phyloP scores from a whole-genome alignment of 1,139 yeast genomes.

The Yamadazyma pseudoaaseri region DNA sequence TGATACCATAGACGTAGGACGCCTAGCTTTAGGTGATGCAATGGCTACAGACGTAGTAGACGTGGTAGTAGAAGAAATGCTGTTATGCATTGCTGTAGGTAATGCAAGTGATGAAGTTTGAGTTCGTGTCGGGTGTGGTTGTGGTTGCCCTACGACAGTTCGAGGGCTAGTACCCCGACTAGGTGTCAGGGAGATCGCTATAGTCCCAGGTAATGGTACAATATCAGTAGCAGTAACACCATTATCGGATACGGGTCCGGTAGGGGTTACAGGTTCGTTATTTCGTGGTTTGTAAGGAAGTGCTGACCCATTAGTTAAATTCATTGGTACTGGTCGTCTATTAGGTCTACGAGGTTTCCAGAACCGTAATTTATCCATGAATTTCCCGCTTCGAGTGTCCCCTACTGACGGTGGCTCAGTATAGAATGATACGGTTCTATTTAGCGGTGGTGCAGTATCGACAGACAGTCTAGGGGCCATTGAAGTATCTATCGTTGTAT shows the following conservation, averaged over 20 bases:
- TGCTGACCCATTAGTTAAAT: background rate
- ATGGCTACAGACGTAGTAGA: background rate
- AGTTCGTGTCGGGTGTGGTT: background rate
- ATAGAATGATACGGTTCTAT: constrained; percentile 35
- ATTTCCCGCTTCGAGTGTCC: constrained; percentile 10
- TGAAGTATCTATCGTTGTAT: background rate
- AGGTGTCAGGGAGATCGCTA: background rate
- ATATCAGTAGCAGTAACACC: background rate
- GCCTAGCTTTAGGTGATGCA: background rate
- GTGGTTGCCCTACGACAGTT: constrained; percentile 9
- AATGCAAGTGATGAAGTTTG: background rate
- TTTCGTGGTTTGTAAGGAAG: background rate
- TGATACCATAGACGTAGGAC: background rate
- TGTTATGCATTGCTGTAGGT: background rate
- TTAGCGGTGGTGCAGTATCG: constrained; percentile 20
- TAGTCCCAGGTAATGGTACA: background rate
- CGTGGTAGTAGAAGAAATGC: background rate
- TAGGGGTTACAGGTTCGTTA: background rate
- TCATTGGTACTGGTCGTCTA: background rate
- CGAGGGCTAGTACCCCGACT: constrained; percentile 14
- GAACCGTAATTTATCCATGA: constrained; percentile 39
- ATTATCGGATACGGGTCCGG: background rate
- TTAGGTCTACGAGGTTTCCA: constrained; percentile 33
- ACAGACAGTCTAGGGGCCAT: background rate
- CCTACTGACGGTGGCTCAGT: constrained; percentile 23